A percentile compares a stretch with the other conserved stretches of the same genome.
Conservation (phyloP, 257 asterid species). For the Orobanche coerulescens region DNA sequence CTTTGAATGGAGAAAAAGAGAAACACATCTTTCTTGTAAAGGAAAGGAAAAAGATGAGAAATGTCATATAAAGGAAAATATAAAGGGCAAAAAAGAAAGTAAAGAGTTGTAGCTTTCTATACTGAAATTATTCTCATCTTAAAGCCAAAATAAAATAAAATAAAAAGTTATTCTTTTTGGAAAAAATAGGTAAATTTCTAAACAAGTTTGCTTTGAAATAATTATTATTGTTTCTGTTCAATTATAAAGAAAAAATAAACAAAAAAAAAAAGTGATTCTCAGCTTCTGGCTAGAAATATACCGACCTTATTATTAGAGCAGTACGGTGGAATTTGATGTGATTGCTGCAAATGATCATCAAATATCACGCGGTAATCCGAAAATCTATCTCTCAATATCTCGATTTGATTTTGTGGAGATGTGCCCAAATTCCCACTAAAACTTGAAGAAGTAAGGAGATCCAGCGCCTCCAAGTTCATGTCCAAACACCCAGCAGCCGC, state of each 20-base stretch:
- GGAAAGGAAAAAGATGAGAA: constrained; percentile 24
- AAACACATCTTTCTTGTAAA: constrained; percentile 32
- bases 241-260: too few relatives aligned
- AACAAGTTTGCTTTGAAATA: not conserved
- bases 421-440: constrained; percentile 30
- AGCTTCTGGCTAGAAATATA: not conserved
- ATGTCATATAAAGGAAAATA: constrained; percentile 15
- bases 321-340: constrained; percentile 32
- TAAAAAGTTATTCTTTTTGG: not conserved
- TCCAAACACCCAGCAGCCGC: constrained; percentile 31
- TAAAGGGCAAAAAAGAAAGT: not conserved
- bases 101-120: constrained; percentile 16
- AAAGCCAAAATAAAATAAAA: not conserved
- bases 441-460: constrained; percentile 62
- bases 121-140: not conserved
- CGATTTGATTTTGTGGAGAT: constrained; percentile 30
- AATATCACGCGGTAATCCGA: constrained; percentile 26
- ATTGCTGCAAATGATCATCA: constrained; percentile 37
- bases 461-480: constrained; percentile 55
- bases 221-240: too few relatives aligned
- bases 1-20: constrained; percentile 42
- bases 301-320: constrained; percentile 41
- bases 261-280: not conserved
- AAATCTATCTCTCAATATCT: constrained; percentile 20
- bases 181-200: too few relatives aligned